phyloP scores from a whole-genome alignment of 805 yeast genomes.

The Saturnispora quitensis region DNA sequence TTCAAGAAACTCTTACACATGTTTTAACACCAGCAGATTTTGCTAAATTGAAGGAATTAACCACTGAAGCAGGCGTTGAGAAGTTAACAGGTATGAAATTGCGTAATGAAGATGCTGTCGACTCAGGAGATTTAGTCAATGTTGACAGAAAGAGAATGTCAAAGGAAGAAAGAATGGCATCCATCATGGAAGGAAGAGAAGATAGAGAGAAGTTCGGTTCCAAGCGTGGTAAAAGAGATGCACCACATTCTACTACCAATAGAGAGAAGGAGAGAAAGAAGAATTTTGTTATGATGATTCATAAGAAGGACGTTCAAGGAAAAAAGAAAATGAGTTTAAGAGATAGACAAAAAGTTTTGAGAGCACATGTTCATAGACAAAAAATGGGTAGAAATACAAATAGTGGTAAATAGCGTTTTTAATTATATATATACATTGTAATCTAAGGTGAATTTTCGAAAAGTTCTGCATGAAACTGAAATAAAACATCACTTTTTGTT shows the following conservation, averaged over 20 bases:
- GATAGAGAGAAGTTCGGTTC: constrained; percentile 89
- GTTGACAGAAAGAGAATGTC: constrained; percentile 72
- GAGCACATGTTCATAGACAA: constrained; percentile 83
- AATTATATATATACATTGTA: neutral
- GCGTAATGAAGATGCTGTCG: constrained; percentile 77
- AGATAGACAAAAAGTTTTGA: constrained; percentile 78
- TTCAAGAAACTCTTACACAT: constrained; percentile 40
- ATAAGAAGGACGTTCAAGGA: constrained; percentile 89
- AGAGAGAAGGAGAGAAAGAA: constrained; percentile 95
- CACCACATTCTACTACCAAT: constrained; percentile 85
- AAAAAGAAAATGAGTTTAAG: constrained; percentile 83
- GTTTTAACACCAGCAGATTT: constrained; percentile 97
- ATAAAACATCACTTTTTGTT: no score
- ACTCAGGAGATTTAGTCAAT: constrained; percentile 69
- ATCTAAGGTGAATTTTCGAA: neutral
- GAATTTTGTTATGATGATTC: constrained; percentile 98
- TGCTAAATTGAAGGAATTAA: constrained; percentile 86
- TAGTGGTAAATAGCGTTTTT: constrained; percentile 4
- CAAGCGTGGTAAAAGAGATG: constrained; percentile 68
- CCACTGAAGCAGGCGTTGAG: constrained; percentile 76
- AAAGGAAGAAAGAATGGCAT: constrained; percentile 85
- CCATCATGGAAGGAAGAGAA: constrained; percentile 83
- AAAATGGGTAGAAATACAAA: constrained; percentile 41
- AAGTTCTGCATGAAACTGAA: neutral
- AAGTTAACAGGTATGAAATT: constrained; percentile 54